Conservation (phyloP, 176 grass and related monocot species). For the Paspalum notatum region DNA sequence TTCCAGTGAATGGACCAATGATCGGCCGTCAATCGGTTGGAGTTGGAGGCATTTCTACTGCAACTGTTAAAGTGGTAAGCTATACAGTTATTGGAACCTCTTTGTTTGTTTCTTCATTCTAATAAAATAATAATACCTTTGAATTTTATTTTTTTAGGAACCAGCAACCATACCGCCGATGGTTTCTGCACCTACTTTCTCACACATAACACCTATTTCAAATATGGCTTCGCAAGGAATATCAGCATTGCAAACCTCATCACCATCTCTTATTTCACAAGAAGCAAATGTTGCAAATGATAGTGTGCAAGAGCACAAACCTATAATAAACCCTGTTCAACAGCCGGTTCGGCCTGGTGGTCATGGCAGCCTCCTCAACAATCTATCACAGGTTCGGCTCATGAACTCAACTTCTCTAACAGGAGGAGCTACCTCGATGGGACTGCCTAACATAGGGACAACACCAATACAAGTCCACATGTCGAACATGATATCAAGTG, state of each 20-base stretch:
- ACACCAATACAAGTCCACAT: conserved; percentile 91
- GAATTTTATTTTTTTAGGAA: conserved; percentile 57
- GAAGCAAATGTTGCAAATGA: conserved; percentile 75
- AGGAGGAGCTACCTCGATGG: conserved; percentile 61
- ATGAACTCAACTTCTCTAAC: conserved; percentile 67
- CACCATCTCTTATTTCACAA: conserved; percentile 80
- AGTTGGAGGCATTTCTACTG: conserved; percentile 47
- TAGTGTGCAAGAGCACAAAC: conserved; percentile 79
- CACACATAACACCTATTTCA: conserved; percentile 58
- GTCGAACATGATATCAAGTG: conserved; percentile 90
- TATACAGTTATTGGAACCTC: conserved; percentile 15
- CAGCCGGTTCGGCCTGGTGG: conserved; percentile 71
- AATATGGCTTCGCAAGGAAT: conserved; percentile 71
- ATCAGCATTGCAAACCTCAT: conserved; percentile 65
- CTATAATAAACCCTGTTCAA: conserved; percentile 63
- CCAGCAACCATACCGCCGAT: conserved; percentile 58
- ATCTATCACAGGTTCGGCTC: conserved; percentile 69
- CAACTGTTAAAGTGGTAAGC: conserved; percentile 75
- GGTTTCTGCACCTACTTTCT: conserved; percentile 63
- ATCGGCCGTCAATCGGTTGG: conserved; percentile 54
- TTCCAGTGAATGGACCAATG: conserved; percentile 62
- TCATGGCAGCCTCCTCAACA: conserved; percentile 87
- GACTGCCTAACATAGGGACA: conserved; percentile 70
- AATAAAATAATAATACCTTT: conserved; percentile 5
- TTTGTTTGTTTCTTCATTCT: conserved; percentile 23